These are phyloP conservation scores for Mucor sp. DNA, from an alignment of 371 early-diverging fungal genomes.

Conservation along the genomic window DNA sequence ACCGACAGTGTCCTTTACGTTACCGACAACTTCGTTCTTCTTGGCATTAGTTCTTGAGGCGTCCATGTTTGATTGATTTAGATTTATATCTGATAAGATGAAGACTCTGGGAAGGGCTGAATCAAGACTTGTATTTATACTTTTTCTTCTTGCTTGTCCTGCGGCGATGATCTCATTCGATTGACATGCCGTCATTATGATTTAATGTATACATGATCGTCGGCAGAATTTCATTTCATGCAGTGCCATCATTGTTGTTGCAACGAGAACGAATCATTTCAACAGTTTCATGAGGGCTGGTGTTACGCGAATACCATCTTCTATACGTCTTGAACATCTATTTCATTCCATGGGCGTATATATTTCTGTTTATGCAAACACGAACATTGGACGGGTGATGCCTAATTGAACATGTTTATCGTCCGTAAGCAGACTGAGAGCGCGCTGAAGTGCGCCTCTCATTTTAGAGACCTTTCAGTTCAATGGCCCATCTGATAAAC, in stretches of 20 bases:
- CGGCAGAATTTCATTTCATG: neutral
- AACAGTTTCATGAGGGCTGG: neutral
- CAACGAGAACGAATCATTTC: neutral
- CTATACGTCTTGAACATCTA: neutral
- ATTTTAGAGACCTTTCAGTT: neutral
- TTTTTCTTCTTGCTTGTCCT: neutral
- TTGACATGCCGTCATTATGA: neutral
- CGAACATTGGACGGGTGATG: neutral
- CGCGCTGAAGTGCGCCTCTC: neutral
- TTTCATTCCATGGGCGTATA: neutral
- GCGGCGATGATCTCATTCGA: neutral
- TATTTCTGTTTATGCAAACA: neutral
- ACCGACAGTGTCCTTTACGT: slow-evolving; percentile 42
- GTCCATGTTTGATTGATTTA: neutral
- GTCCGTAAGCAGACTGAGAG: neutral
- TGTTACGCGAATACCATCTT: neutral
- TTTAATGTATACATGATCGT: neutral
- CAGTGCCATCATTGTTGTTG: neutral
- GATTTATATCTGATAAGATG: neutral
- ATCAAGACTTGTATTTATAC: neutral
- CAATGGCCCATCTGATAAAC: too few species aligned
- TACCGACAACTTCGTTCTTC: slow-evolving; percentile 39
- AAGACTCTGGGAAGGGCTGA: neutral
- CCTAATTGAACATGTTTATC: neutral
- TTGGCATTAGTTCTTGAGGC: slow-evolving; percentile 28